Conservation (phyloP, 345 rosid species). For the Anacardium occidentale region DNA sequence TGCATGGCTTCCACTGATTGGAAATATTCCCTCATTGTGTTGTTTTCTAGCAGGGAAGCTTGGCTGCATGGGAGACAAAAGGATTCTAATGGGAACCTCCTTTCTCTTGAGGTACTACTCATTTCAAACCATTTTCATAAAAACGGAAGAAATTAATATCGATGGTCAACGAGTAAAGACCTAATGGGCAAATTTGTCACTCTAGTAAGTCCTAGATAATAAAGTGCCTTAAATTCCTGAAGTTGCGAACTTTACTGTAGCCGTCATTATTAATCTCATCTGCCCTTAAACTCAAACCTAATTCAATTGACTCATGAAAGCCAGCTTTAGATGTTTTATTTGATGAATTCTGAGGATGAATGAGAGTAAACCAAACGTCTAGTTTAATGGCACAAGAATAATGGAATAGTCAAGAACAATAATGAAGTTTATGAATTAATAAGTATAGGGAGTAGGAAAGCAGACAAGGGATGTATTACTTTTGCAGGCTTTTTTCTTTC, state of each 20-base stretch:
- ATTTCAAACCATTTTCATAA: not conserved
- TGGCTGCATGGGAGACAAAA: constrained; percentile 82
- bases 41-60: constrained; percentile 74
- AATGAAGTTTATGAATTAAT: not conserved
- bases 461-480: constrained; percentile 9
- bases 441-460: constrained; percentile 17
- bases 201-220: constrained; percentile 11
- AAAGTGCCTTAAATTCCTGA: not conserved
- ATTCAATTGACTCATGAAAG: constrained; percentile 28
- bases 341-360: constrained; percentile 10
- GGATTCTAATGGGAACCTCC: constrained; percentile 56
- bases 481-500: constrained; percentile 33
- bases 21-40: constrained; percentile 43
- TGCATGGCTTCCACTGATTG: constrained; percentile 61
- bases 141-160: no score
- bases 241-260: not conserved
- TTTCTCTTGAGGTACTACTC: constrained; percentile 69
- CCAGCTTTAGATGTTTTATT: constrained; percentile 26
- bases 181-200: constrained; percentile 34
- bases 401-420: constrained; percentile 1
- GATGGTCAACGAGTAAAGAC: constrained; percentile 8
- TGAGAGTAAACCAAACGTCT: constrained; percentile 8
- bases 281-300: constrained; percentile 22
- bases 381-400: not conserved
- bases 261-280: not conserved